Evolutionary conservation across 192 early-diverging fungal species (phyloP), one percentile per base, ranked within the genome.

Genomic region (Coemansia sp.): DNA sequence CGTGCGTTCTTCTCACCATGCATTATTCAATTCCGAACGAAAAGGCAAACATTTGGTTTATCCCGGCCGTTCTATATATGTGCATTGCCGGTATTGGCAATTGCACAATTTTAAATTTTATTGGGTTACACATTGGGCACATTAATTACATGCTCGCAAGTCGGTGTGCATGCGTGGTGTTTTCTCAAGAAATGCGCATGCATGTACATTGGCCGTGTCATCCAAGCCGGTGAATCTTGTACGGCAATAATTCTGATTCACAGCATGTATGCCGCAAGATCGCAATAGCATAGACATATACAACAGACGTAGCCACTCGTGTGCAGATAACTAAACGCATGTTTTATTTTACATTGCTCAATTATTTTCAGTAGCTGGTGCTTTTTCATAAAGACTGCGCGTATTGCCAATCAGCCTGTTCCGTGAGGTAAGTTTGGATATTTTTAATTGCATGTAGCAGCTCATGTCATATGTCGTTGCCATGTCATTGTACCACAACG

Each of bases 21-120:
- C 62, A 64, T 64, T 51, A 21, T 23, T 11, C 62, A 45, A 53
- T 55, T 53, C 10, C 62, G 50, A 50, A 17, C 12, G 39, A 43
- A 26, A 5, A 11, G 16, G 41, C 41, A 43, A 16, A 16, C 41
- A 43, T 43, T 43, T 11, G 12, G 10, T 43, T 43, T 51, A 7
- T 51, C 11, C 22, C 22, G 17, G 50, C 50, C n/a, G n/a, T 51
- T 23, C 22, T 51, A 51, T 53, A 27, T 67, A 60, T 45, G 37
- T 45, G 57, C 58, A 59, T 59, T 59, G 58, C 58, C 58, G 50
- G 19, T 41, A 31, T 59, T 59, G 58, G 39, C 43, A 37, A 57
- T 57, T 37, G 29, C 37, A 29, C 29, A n/a, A 19, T 17, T 29
- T 57, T 37, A 37, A 56, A 12, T n/a, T 16, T 43, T 43, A 16